These are phyloP conservation scores for Jamesozyma hellenica DNA, from an alignment of 805 yeast species.

Conservation along the genomic window DNA sequence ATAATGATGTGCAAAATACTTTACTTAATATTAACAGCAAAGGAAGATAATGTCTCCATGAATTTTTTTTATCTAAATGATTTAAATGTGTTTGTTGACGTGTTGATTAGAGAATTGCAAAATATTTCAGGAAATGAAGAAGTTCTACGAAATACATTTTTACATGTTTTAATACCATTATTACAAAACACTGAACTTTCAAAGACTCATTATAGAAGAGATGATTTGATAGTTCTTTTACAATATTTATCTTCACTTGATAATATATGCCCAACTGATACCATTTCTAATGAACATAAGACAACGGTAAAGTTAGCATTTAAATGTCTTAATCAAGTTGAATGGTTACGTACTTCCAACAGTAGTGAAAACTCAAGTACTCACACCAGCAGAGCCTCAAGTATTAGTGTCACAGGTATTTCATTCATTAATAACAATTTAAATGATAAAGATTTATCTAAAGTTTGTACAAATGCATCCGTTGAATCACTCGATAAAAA, in stretches of 20 bases:
- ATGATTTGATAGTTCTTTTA: conserved; percentile 43
- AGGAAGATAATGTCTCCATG: conserved; percentile 40
- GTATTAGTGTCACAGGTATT: conserved; percentile 14
- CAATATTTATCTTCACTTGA: conserved; percentile 32
- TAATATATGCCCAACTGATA: conserved; percentile 18
- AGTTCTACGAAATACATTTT: conserved; percentile 53
- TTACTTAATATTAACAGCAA: conserved; percentile 56
- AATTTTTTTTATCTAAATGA: conserved; percentile 76
- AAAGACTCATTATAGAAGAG: conserved; percentile 46
- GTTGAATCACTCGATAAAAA: conserved; percentile 30
- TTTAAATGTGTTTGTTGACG: conserved; percentile 72
- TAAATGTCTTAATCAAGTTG: conserved; percentile 28
- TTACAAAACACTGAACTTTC: conserved; percentile 54
- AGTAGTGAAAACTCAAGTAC: conserved; percentile 4
- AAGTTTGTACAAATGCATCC: conserved; percentile 18
- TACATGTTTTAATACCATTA: conserved; percentile 66
- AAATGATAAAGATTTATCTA: neutral
- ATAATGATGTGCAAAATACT: conserved; percentile 71
- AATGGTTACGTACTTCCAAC: conserved; percentile 23
- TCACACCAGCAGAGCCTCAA: conserved; percentile 16
- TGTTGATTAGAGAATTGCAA: conserved; percentile 67
- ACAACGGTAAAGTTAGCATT: conserved; percentile 36
- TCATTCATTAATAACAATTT: conserved; percentile 5
- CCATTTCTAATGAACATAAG: conserved; percentile 19
- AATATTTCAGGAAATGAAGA: conserved; percentile 55